Evolutionary conservation across 371 early-diverging fungal genomes (phyloP), one percentile per base, ranked within the genome.

Genomic region (Chytridium lagenaria): DNA sequence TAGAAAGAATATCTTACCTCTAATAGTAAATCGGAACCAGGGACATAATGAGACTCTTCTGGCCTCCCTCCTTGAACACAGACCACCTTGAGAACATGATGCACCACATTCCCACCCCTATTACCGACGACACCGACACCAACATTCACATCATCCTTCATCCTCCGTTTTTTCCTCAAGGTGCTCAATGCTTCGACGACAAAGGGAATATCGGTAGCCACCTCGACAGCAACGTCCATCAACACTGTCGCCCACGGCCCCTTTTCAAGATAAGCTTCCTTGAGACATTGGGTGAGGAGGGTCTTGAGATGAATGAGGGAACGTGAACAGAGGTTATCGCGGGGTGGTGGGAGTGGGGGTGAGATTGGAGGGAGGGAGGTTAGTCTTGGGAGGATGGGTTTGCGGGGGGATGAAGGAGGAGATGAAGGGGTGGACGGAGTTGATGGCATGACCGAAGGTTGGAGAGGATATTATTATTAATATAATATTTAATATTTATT

Each of bases 151-250:
- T n/a, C n/a, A n/a, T n/a, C n/a, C n/a, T n/a, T n/a, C n/a, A n/a
- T n/a, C n/a, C n/a, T n/a, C n/a, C n/a, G n/a, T n/a, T n/a, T n/a
- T n/a, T 36, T 63, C 12, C 37, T 26, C 7, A 23, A 12, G 15
- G 10, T 37, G 33, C 26, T 40, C 23, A 76, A 36, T 16, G 59
- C 38, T n/a, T 77, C 77, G 1, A 77, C 36, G n/a, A 72, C 71
- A 63, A 51, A 77, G 15, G 77, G 71, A 7, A 77, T 10, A 39
- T 77, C 77, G 33, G 74, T 69, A 2, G 77, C 70, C 19, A 74
- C 39, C 57, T 73, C 66, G 28, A 74, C 37, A 5, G 67, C 74
- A n/a, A 77, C 65, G 19, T 77, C 74, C 36, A 52, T 10, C 30
- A 77, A 30, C 49, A 70, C 71, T 33, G 37, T 37, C 51, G 49